Evolutionary conservation across 2,329 filamentous ascomycete genomes (phyloP).

Genomic region (Alternaria ethzedia): DNA sequence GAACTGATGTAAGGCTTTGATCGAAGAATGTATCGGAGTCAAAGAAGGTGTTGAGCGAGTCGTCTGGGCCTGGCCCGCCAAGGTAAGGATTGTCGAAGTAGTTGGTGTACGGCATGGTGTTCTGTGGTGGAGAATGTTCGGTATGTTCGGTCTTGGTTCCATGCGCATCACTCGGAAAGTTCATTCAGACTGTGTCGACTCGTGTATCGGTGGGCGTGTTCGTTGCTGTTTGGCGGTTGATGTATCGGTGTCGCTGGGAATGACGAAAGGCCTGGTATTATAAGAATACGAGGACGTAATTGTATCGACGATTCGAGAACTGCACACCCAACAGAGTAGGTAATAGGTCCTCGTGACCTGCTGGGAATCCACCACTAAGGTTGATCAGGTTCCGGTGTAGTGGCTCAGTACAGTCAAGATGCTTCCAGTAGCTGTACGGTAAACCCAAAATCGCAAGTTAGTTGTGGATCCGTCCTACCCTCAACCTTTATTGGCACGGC

Average conservation of each 20-base stretch:
- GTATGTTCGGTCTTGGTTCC: slow-evolving; percentile 31
- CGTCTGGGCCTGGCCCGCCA: slow-evolving; percentile 28
- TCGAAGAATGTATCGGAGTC: slow-evolving; percentile 35
- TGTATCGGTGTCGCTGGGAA: slow-evolving; percentile 2
- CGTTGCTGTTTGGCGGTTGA: not conserved
- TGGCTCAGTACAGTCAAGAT: slow-evolving; percentile 22
- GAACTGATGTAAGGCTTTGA: slow-evolving; percentile 32
- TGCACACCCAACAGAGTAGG: slow-evolving; percentile 16
- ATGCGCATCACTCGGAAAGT: slow-evolving; percentile 29
- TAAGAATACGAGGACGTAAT: slow-evolving; percentile 20
- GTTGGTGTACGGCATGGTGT: slow-evolving; percentile 12
- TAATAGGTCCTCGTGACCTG: slow-evolving; percentile 23
- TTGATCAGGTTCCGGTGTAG: slow-evolving; percentile 24
- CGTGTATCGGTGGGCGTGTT: slow-evolving; percentile 3
- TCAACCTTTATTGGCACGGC: slow-evolving; percentile 11
- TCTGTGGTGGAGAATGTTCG: slow-evolving; percentile 31
- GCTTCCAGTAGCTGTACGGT: slow-evolving; percentile 28
- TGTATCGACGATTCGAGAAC: slow-evolving; percentile 35
- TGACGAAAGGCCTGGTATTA: slow-evolving; percentile 10
- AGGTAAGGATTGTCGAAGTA: slow-evolving; percentile 34
- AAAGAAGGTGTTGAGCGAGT: slow-evolving; percentile 37
- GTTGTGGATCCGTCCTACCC: slow-evolving; percentile 22
- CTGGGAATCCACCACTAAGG: slow-evolving; percentile 20
- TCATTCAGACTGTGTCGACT: slow-evolving; percentile 24
- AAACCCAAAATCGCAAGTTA: slow-evolving; percentile 26